Evolutionary conservation across 352 stramenopile genomes (phyloP), one percentile per base, ranked within the genome.

Genomic region (Globisporangium recalcitrans): DNA sequence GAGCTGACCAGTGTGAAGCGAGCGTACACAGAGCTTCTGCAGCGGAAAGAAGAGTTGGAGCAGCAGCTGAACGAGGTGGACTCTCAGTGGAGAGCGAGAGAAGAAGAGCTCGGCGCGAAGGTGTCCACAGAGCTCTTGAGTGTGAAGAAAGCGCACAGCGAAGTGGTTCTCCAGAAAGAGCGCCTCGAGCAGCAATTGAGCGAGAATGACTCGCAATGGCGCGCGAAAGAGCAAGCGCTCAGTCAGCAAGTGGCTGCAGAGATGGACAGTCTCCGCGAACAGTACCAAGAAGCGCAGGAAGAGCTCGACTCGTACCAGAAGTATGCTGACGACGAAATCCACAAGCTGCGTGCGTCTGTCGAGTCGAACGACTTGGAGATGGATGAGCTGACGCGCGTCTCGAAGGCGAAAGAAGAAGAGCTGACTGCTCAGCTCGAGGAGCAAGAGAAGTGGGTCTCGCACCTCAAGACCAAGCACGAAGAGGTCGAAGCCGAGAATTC

Each of bases 241-340:
- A 49, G 55, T 36, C 19, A 62, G n/a, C 72, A 78, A 26, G 52
- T 48, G 2, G 16, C 49, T 2, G 56, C 64, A 24, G 74, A 88
- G 57, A 59, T 84, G 55, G 60, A 79, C 14, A 76, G 52, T 9
- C 40, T 87, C 27, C 70, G 71, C 16, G 72, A 79, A 44, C 70
- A 87, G 52, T 73, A 70, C 51, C 67, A 72, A 14, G 71, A 80
- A 34, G 72, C 70, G 0, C 77, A 87, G 48, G 62, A 75, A 48
- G 75, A 87, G 48, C 68, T 90, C 6, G 73, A 85, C 16, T 54
- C 64, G 42, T 80, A 74, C 55, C 72, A 86, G 58, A 75, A 77
- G 42, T 82, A 73, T 36, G 81, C 73, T 5, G 72, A 85, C 22
- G 67, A 63, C 22, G 76, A 88, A 60, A 87, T 88, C 27, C 53